Conservation (phyloP, 495 filamentous ascomycete genomes). For the Penicillium egyptiacum region DNA sequence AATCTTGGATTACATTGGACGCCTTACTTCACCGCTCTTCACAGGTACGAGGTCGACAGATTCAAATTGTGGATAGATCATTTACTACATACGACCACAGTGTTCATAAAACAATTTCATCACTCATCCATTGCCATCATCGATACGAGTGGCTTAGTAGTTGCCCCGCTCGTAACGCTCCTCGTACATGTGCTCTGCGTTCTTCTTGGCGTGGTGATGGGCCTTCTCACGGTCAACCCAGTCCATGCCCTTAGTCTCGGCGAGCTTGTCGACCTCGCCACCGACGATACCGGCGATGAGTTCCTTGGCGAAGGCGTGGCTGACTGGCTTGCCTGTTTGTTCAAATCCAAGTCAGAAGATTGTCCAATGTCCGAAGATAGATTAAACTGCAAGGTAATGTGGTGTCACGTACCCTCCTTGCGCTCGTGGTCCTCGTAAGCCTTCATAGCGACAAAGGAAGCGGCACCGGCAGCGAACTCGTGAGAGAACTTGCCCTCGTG, state of each 20-base stretch:
- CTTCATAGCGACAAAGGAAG: constrained; percentile 79
- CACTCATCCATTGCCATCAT: constrained; percentile 10
- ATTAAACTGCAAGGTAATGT: not conserved
- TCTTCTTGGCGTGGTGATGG: constrained; percentile 64
- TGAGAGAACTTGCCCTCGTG: constrained; percentile 67
- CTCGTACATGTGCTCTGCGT: constrained; percentile 63
- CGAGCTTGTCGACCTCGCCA: constrained; percentile 74
- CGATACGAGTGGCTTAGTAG: constrained; percentile 23
- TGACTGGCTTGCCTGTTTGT: constrained; percentile 62
- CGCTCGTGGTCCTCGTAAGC: constrained; percentile 75
- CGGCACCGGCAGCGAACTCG: constrained; percentile 72
- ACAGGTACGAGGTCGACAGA: not conserved
- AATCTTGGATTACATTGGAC: not conserved
- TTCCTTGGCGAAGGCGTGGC: constrained; percentile 77
- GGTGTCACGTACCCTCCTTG: constrained; percentile 56
- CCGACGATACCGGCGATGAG: constrained; percentile 67
- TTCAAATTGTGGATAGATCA: constrained; percentile 6
- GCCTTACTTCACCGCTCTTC: constrained; percentile 6
- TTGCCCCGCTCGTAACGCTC: constrained; percentile 53
- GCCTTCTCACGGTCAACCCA: constrained; percentile 68
- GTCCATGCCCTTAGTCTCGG: constrained; percentile 77
- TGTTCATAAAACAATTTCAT: constrained; percentile 15
- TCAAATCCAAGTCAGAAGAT: not conserved
- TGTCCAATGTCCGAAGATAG: constrained; percentile 4
- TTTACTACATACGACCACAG: constrained; percentile 4